phyloP scores from a whole-genome alignment of 371 early-diverging fungal genomes.

The Rhizopus arrhizus region DNA sequence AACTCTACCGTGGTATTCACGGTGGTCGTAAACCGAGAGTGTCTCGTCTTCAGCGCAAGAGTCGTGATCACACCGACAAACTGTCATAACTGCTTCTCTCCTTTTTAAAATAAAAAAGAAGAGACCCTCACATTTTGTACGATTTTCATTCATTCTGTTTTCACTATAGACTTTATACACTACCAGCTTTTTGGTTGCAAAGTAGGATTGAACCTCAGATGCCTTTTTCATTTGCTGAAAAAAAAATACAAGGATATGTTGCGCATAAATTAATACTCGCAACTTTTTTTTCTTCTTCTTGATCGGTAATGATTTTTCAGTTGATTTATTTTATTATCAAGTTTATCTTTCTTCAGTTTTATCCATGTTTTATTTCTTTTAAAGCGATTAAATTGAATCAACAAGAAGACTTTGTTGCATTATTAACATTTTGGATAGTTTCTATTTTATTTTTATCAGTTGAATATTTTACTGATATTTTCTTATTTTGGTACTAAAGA shows the following conservation, averaged over 20 bases:
- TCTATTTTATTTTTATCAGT: conserved; percentile 37
- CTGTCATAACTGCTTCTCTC: not conserved
- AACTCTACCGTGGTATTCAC: conserved; percentile 37
- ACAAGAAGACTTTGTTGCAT: conserved; percentile 34
- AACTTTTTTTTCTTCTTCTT: conserved; percentile 1
- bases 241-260: no score
- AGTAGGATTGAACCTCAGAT: no score
- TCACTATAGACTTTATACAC: no score
- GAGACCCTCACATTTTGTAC: not conserved
- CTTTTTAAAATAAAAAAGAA: not conserved
- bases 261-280: no score
- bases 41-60: conserved; percentile 29
- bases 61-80: conserved; percentile 6
- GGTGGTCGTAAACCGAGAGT: conserved; percentile 40
- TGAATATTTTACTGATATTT: conserved; percentile 45
- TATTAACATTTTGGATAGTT: conserved; percentile 53
- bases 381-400: conserved; percentile 45
- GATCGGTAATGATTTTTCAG: not conserved
- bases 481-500: conserved; percentile 45
- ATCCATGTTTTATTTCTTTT: conserved; percentile 49
- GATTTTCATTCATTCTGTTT: no score
- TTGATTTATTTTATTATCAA: conserved; percentile 42
- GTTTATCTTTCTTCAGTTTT: conserved; percentile 41
- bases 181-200: no score
- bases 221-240: no score